Percentiles rank a stretch among this genome's conserved stretches.
Evolutionary conservation across 2,329 filamentous ascomycete species (phyloP).

Genomic region (Aspergillus fijiensis): DNA sequence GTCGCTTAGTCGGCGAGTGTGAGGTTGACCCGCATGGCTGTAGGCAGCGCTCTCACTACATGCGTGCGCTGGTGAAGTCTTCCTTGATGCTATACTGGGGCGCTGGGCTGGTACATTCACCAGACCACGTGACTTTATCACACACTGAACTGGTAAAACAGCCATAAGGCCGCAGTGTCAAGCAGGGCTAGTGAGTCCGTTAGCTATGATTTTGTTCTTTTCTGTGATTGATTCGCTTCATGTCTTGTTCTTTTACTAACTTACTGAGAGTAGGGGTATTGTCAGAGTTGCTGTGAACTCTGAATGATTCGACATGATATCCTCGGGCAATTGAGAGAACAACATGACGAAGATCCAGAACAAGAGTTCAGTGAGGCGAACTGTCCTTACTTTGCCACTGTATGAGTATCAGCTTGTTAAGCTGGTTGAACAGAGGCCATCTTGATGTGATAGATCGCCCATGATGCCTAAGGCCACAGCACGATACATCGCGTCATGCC

Average conservation of each 20-base stretch:
- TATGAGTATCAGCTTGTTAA: too few species aligned
- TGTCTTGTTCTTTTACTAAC: not conserved
- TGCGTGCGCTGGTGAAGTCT: not conserved
- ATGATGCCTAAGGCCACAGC: too few species aligned
- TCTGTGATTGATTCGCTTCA: not conserved
- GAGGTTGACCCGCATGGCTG: not conserved
- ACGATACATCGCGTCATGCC: not conserved
- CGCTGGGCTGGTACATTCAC: not conserved
- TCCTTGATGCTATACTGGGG: not conserved
- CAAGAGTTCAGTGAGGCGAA: too few species aligned
- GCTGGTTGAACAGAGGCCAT: too few species aligned
- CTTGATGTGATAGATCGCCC: too few species aligned
- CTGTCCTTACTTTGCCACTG: too few species aligned
- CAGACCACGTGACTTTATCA: not conserved
- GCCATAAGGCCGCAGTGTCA: not conserved
- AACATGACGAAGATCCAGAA: too few species aligned
- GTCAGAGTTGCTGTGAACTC: too few species aligned
- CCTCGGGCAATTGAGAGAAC: too few species aligned
- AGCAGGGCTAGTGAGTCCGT: not conserved
- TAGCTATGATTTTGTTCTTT: not conserved
- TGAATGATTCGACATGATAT: too few species aligned
- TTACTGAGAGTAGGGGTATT: not conserved
- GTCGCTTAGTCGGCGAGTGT: not conserved
- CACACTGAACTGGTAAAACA: not conserved
- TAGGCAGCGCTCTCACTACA: not conserved